Evolutionary conservation across 192 early-diverging fungal genomes (phyloP), one percentile per base, ranked within the genome.

Genomic region (Tieghemiomyces parasiticus): DNA sequence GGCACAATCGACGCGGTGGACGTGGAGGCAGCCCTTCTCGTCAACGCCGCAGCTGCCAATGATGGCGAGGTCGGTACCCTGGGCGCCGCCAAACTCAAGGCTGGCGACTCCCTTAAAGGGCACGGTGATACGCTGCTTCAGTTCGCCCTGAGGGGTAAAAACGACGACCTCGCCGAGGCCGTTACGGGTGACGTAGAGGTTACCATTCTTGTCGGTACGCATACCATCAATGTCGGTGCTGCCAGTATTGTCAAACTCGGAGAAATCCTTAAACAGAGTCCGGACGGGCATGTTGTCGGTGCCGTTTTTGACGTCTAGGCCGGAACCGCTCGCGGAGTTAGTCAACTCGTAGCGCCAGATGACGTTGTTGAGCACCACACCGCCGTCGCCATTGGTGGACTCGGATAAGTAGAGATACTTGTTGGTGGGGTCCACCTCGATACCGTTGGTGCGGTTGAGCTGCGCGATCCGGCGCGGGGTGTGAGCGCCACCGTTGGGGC

Each of bases 381-480:
- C 51, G 28, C 66, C 66, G 28, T 56, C 65, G 44, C 29, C 32
- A 62, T 78, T 79, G 9, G 61, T 47, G 3, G 78, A 64, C 67
- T 79, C 78, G 2, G 78, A 81, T 19, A 81, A 48, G 35, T 81
- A 81, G 28, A 81, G 73, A 13, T 62, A 69, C 51, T 67, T 71
- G 44, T 77, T 75, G 47, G 78, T 72, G 4, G 77, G 74, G 58
- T 70, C 72, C 35, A 81, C 64, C 49, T 81, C 78, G 35, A 81
- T 75, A 12, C 78, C 78, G 51, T 81, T 81, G 6, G 78, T 81
- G 50, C 78, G 74, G 24, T 67, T 56, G 49, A 77, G 70, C 12
- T 24, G 8, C 2, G 61, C 65, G 3, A 81, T 63, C 58, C 46
- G 62, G 1, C 0, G 64, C 12, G 78, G 71, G 26, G n/a, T 62